Base-by-base conservation (phyloP, 345 rosid species). In the Syzygium aromaticum region DNA sequence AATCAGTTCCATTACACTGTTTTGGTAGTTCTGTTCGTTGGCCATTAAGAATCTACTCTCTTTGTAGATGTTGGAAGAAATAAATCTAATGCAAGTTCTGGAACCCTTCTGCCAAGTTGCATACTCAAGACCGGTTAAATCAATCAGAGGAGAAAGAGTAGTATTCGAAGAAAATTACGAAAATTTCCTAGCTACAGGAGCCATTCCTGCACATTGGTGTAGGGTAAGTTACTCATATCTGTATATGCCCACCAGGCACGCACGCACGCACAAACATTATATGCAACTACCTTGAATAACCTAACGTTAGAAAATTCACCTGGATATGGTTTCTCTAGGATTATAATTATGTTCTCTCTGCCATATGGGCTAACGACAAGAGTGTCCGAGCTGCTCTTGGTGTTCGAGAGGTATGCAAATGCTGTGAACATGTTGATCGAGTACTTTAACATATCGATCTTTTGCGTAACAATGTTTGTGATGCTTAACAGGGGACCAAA, bases 101-200 rank as follows among this genome's bases (percentile, higher is more conserved):
- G 93, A 91, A 84, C 89, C 93, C 23, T 27, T 17, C 52, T 91
- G 93, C 90, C 87, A 90, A 90, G 64, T 54, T 17, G 90, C 93
- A 13, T 64, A 83, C 16, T 67, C 88, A 52, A 86, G 61, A 46
- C 90, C 90, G 11, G 86, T 30, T 27, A 27, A 52, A 85, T n/a
- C 84, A 12, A 22, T 59, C 11, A 54, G 77, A 54, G 91, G 91
- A 64, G 86, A 46, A 11, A 38, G 88, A 23, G 14, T 91, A 91
- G 86, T 88, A 11, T 87, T 90, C 2, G 85, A 82, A 77, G 91
- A 90, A 13, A 87, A 87, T 33, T 87, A 82, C 6, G 87, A 64
- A 25, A 89, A 86, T 38, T 84, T 89, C 84, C 86, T 89, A 33
- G 84, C 88, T 12, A 63, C 88, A 2, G 38, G 67, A 67, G 54